phyloP scores from a whole-genome alignment of 1,284 basidiomycete genomes.

The Leccinum variabile region DNA sequence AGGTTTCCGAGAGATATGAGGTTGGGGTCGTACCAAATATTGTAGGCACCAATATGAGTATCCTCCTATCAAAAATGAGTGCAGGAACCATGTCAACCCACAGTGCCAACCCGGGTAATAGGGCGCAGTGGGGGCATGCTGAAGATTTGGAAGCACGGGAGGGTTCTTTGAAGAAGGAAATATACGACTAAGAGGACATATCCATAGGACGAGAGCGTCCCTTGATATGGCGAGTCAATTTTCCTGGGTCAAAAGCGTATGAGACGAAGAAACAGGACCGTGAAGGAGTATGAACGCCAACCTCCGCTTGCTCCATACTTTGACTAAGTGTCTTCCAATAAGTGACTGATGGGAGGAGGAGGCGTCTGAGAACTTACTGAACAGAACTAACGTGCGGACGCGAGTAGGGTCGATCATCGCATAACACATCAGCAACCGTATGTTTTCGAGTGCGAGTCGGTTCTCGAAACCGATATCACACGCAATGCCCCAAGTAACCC shows the following conservation, averaged over 20 bases:
- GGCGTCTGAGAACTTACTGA: slow-evolving; percentile 61
- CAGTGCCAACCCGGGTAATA: slow-evolving; percentile 58
- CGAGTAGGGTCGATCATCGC: slow-evolving; percentile 96
- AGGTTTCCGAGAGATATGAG: not conserved
- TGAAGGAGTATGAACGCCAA: slow-evolving; percentile 33
- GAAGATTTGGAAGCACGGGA: slow-evolving; percentile 88
- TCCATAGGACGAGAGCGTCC: slow-evolving; percentile 95
- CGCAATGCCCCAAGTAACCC: slow-evolving; percentile 86
- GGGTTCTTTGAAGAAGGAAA: slow-evolving; percentile 96
- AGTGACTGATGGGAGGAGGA: slow-evolving; percentile 12
- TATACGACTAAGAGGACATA: slow-evolving; percentile 98
- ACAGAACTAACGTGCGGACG: slow-evolving; percentile 91
- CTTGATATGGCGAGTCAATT: slow-evolving; percentile 98
- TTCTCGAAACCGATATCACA: slow-evolving; percentile 99
- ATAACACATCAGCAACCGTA: slow-evolving; percentile 93
- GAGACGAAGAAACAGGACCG: not conserved
- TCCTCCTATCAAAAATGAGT: slow-evolving; percentile 64
- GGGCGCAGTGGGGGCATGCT: slow-evolving; percentile 85
- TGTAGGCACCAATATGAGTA: slow-evolving; percentile 78
- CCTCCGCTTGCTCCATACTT: slow-evolving; percentile 98
- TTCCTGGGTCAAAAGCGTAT: slow-evolving; percentile 54
- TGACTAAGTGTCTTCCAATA: slow-evolving; percentile 56
- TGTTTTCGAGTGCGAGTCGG: slow-evolving; percentile 95
- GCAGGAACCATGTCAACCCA: slow-evolving; percentile 7
- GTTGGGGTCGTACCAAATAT: slow-evolving; percentile 63